Percentiles rank a stretch among this genome's conserved stretches.
phyloP scores from a whole-genome alignment of 306 rosid species.

The Nissolia schottii region DNA sequence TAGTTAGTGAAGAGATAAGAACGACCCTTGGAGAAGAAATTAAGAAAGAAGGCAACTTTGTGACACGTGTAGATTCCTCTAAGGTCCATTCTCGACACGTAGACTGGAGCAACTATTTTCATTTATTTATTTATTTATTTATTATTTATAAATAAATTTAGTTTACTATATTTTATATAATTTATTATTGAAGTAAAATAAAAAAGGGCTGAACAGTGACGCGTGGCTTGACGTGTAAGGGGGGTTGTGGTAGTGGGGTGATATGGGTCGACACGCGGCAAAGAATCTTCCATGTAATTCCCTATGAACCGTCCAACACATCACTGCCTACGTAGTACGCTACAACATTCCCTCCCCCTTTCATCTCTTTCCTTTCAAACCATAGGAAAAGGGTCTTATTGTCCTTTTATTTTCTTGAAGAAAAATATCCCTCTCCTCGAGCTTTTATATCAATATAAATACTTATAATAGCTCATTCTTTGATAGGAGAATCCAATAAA shows the following conservation, averaged over 20 bases:
- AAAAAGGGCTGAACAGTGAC: constrained; percentile 17
- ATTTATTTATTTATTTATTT: too few species aligned
- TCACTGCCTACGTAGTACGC: not conserved
- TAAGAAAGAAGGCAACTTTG: not conserved
- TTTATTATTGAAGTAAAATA: not conserved
- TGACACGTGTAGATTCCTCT: constrained; percentile 18
- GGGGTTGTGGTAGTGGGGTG: not conserved
- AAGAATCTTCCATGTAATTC: constrained; percentile 12
- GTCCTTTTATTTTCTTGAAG: too few species aligned
- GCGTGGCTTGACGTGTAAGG: constrained; percentile 27
- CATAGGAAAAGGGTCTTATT: not conserved
- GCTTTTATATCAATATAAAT: too few species aligned
- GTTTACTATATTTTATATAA: not conserved
- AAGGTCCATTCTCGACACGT: not conserved
- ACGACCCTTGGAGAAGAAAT: not conserved
- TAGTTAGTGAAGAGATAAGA: not conserved
- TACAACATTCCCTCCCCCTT: too few species aligned
- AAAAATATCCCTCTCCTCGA: too few species aligned
- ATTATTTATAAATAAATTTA: not conserved
- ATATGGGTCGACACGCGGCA: constrained; percentile 31
- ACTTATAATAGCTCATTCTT: too few species aligned
- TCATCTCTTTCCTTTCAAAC: not conserved
- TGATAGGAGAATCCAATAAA: too few species aligned
- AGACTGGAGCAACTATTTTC: not conserved
- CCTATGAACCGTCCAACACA: constrained; percentile 17